phyloP scores from a whole-genome alignment of 306 rosid genomes.

The Citrullus colocynthis region DNA sequence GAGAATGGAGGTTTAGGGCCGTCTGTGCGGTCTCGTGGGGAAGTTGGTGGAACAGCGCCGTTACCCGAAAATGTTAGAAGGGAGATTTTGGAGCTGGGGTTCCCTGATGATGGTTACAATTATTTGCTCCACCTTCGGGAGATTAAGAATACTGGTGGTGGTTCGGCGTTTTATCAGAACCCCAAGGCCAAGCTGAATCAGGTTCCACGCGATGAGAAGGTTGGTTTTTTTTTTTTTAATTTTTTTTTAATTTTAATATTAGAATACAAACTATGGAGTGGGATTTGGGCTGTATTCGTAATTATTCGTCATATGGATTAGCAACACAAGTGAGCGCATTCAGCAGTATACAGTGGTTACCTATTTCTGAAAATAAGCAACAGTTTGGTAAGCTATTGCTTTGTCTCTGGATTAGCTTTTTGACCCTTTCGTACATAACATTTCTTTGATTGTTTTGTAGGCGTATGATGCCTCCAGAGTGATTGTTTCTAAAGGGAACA shows the following conservation, averaged over 20 bases:
- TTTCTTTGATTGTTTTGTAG: slow-evolving; percentile 22
- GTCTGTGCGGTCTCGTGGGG: neutral
- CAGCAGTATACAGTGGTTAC: neutral
- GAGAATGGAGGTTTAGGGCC: slow-evolving; percentile 4
- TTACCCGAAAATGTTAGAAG: slow-evolving; percentile 50
- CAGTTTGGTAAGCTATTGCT: neutral
- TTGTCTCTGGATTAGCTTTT: neutral
- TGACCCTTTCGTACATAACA: neutral
- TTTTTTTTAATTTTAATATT: neutral
- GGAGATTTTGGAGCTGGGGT: slow-evolving; percentile 76
- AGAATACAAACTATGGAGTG: neutral
- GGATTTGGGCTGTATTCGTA: neutral
- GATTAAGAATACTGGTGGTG: slow-evolving; percentile 70
- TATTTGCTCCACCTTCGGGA: slow-evolving; percentile 69
- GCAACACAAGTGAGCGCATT: neutral
- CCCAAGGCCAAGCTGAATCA: slow-evolving; percentile 55
- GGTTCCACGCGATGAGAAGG: slow-evolving; percentile 69
- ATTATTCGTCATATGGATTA: neutral
- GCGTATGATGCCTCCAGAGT: slow-evolving; percentile 84
- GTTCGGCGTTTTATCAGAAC: slow-evolving; percentile 49
- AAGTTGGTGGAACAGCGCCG: neutral
- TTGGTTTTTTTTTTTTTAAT: slow-evolving; percentile 5
- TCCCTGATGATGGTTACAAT: slow-evolving; percentile 88
- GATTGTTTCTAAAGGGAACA: slow-evolving; percentile 28
- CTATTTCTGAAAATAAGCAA: neutral